These are phyloP conservation scores for Pseudotulostoma volvatum DNA, from an alignment of 495 filamentous ascomycete species.

Conservation along the genomic window DNA sequence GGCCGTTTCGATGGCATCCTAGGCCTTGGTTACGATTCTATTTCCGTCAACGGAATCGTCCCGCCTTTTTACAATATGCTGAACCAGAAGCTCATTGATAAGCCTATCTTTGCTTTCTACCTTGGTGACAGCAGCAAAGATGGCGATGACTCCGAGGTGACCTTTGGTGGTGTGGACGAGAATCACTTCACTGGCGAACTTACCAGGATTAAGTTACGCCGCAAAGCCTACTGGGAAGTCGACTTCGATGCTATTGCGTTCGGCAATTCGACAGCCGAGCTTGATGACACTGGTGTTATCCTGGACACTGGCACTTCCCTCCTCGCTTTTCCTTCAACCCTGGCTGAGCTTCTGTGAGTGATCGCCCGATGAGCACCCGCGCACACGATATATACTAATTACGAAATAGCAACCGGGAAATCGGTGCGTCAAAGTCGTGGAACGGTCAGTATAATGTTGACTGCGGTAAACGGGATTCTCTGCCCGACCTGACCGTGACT, in stretches of 20 bases:
- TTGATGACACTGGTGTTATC: constrained; percentile 88
- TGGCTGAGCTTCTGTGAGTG: constrained; percentile 79
- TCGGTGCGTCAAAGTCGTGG: constrained; percentile 92
- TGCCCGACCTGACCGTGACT: constrained; percentile 81
- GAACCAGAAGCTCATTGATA: constrained; percentile 74
- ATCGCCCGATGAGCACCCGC: no score
- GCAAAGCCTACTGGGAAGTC: constrained; percentile 99
- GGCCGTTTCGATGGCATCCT: constrained; percentile 97
- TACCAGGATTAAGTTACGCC: constrained; percentile 79
- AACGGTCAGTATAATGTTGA: constrained; percentile 92
- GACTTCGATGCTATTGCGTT: constrained; percentile 85
- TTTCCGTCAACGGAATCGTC: constrained; percentile 87
- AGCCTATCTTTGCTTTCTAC: constrained; percentile 93
- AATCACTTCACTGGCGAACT: constrained; percentile 79
- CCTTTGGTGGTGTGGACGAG: constrained; percentile 83
- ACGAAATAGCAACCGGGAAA: constrained; percentile 61
- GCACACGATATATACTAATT: constrained; percentile 17
- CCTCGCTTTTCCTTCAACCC: constrained; percentile 79
- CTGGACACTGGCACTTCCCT: constrained; percentile 98
- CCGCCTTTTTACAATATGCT: constrained; percentile 96
- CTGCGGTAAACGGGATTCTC: constrained; percentile 61
- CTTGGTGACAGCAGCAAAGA: constrained; percentile 60
- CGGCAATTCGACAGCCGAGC: constrained; percentile 64
- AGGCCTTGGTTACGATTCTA: constrained; percentile 83
- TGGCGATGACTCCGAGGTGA: constrained; percentile 66